phyloP scores from a whole-genome alignment of 169 alveolate species.

The Cryptosporidium canis region DNA sequence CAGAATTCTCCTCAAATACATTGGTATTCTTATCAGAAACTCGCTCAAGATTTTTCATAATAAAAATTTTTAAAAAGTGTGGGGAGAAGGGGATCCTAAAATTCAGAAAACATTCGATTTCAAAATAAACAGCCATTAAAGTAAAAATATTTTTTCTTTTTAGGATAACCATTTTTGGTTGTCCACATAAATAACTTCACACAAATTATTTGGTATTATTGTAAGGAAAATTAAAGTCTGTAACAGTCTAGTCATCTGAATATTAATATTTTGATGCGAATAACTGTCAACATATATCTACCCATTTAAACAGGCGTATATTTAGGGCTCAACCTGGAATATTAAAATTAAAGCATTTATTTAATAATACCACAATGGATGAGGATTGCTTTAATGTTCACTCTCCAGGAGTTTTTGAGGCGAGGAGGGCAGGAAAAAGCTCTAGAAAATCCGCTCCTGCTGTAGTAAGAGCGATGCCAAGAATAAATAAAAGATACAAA shows the following conservation, averaged over 20 bases:
- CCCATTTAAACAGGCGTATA: too few species aligned
- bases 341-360: not conserved
- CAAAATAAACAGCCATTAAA: not conserved
- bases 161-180: not conserved
- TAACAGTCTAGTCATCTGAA: not conserved
- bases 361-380: not conserved
- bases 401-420: constrained; percentile 54
- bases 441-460: constrained; percentile 69
- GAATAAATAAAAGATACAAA: constrained; percentile 40
- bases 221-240: not conserved
- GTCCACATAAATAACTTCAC: constrained; percentile 14
- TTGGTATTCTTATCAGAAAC: not conserved
- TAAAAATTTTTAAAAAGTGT: not conserved
- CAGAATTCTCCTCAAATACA: constrained; percentile 45
- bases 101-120: not conserved
- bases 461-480: constrained; percentile 53
- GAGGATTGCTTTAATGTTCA: constrained; percentile 17
- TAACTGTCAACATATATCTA: too few species aligned
- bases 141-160: not conserved
- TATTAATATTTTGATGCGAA: not conserved
- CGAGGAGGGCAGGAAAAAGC: constrained; percentile 8
- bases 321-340: not conserved
- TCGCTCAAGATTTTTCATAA: not conserved
- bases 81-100: not conserved
- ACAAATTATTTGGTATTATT: not conserved